Conservation (phyloP, 768 basidiomycete species). For the Coprinopsis marcescibilis region DNA sequence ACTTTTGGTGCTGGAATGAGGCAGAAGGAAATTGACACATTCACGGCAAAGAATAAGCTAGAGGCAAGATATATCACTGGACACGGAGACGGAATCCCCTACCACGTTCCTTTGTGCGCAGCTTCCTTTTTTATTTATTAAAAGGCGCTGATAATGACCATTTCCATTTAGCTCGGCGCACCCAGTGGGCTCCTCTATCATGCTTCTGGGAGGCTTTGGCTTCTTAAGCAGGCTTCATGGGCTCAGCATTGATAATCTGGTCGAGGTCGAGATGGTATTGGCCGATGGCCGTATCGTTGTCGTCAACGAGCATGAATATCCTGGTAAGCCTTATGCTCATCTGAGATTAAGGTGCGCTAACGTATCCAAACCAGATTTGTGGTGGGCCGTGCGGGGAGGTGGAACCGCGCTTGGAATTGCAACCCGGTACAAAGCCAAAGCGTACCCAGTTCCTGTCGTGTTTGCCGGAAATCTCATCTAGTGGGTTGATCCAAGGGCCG, state of each 20-base stretch:
- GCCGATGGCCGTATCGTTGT: conserved; percentile 85
- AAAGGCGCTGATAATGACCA: conserved; percentile 2
- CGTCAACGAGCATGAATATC: conserved; percentile 64
- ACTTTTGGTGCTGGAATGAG: conserved; percentile 83
- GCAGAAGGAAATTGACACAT: conserved; percentile 80
- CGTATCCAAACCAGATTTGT: too few species aligned
- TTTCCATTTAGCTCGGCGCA: conserved; percentile 57
- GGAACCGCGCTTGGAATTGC: conserved; percentile 81
- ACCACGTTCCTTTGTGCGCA: conserved; percentile 76
- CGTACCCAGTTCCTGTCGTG: conserved; percentile 84
- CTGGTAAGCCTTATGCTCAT: conserved; percentile 43
- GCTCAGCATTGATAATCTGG: conserved; percentile 82
- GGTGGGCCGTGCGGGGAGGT: conserved; percentile 84
- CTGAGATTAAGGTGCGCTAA: too few species aligned
- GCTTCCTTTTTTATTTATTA: conserved; percentile 12
- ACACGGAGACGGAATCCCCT: conserved; percentile 54
- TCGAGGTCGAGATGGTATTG: conserved; percentile 89
- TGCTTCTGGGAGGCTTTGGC: conserved; percentile 87
- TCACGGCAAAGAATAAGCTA: conserved; percentile 62
- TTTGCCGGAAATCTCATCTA: conserved; percentile 92
- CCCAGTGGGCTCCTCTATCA: conserved; percentile 72
- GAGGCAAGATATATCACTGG: conserved; percentile 51
- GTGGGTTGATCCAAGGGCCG: conserved; percentile 38
- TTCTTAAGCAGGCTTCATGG: conserved; percentile 80
- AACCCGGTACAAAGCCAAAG: conserved; percentile 85